Percentiles rank a stretch among this genome's conserved stretches.
Evolutionary conservation across 768 basidiomycete genomes (phyloP).

Genomic region (Tricholoma bakamatsutake): DNA sequence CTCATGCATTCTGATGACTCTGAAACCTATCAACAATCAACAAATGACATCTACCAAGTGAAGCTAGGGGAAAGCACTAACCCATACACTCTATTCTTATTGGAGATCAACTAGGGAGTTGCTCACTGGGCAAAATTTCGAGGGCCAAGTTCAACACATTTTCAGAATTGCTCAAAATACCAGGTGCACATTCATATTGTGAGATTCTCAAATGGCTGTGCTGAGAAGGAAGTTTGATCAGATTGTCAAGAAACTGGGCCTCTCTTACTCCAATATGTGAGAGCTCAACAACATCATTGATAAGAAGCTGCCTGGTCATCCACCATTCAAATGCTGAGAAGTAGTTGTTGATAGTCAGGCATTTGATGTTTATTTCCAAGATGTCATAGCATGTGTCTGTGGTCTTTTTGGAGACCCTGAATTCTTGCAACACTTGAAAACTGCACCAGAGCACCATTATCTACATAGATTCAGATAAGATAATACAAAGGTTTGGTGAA

Average conservation of each 20-base stretch:
- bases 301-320: no score
- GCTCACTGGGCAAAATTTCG: conserved; percentile 34
- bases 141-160: conserved; percentile 15
- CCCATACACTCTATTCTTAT: conserved; percentile 25
- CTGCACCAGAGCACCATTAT: no score
- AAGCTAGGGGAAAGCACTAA: no score
- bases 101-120: conserved; percentile 32
- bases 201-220: not conserved
- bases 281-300: conserved; percentile 17
- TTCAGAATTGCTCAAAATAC: conserved; percentile 28
- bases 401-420: no score
- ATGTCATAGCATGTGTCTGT: no score
- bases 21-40: conserved; percentile 8
- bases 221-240: conserved; percentile 3
- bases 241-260: conserved; percentile 16
- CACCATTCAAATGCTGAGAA: no score
- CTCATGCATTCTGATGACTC: not conserved
- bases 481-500: no score
- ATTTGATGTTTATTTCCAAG: conserved; percentile 10
- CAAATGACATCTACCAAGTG: no score
- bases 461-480: no score
- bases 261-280: conserved; percentile 19
- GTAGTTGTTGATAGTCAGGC: conserved; percentile 22
- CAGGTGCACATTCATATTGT: conserved; percentile 24
- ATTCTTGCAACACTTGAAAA: no score